A percentile compares a stretch with the other conserved stretches of the same genome.
These are phyloP conservation scores for Blastobotrys persicus DNA, from an alignment of 1,139 yeast genomes.

Conservation along the genomic window DNA sequence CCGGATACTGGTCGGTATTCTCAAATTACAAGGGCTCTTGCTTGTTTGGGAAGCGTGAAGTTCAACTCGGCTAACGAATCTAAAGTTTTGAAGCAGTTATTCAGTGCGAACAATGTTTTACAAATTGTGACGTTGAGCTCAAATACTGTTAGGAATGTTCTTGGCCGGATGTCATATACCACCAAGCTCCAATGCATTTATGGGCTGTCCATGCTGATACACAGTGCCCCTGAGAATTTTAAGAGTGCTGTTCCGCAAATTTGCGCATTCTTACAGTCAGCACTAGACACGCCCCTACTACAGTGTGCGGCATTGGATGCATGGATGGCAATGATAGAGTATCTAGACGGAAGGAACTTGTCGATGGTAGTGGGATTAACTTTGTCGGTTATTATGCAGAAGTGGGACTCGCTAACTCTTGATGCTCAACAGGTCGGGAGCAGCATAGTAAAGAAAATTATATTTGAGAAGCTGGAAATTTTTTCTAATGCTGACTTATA, in stretches of 20 bases:
- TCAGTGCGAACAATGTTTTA: conserved; percentile 44
- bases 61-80: conserved; percentile 11
- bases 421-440: conserved; percentile 25
- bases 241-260: conserved; percentile 85
- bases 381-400: conserved; percentile 59
- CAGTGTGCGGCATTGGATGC: conserved; percentile 64
- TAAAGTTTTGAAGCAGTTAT: conserved; percentile 17
- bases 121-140: conserved; percentile 81
- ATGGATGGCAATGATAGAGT: conserved; percentile 55
- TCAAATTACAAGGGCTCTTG: conserved; percentile 24
- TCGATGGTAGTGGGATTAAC: conserved; percentile 55
- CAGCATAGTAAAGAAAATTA: conserved; percentile 18
- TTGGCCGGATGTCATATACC: conserved; percentile 66
- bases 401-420: conserved; percentile 47
- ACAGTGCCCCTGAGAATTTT: conserved; percentile 56
- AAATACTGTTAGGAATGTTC: conserved; percentile 70
- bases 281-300: conserved; percentile 62
- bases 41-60: conserved; percentile 20
- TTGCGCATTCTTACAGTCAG: conserved; percentile 80
- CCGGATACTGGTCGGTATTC: conserved; percentile 21
- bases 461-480: conserved; percentile 6
- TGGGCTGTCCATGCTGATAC: conserved; percentile 69
- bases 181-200: conserved; percentile 70
- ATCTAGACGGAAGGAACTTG: conserved; percentile 48
- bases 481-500: conserved; percentile 22